Conservation (phyloP, 495 filamentous ascomycete species). For the Cetradonia linearis region DNA sequence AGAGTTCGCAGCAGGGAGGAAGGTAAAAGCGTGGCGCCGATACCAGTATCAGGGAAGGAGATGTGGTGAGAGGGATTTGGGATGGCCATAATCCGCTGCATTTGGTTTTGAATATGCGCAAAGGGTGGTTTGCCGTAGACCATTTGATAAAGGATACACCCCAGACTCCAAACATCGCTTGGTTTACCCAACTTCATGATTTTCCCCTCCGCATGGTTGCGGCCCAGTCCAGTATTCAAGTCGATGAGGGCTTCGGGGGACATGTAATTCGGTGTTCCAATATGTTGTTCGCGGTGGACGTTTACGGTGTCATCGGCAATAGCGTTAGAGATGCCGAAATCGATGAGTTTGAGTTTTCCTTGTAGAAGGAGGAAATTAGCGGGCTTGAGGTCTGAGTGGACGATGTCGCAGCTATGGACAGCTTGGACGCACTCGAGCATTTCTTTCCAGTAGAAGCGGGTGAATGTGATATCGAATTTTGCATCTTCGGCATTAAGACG, state of each 20-base stretch:
- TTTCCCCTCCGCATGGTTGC: slow-evolving; percentile 51
- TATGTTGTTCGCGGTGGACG: slow-evolving; percentile 87
- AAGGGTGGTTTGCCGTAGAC: slow-evolving; percentile 89
- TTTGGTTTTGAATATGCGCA: slow-evolving; percentile 77
- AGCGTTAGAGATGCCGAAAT: slow-evolving; percentile 95
- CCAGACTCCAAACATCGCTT: slow-evolving; percentile 90
- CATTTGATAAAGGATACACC: slow-evolving; percentile 97
- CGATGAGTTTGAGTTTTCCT: slow-evolving; percentile 75
- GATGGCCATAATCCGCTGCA: slow-evolving; percentile 67
- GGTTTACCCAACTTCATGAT: slow-evolving; percentile 94
- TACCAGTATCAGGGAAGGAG: slow-evolving; percentile 64
- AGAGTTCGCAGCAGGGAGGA: slow-evolving; percentile 60
- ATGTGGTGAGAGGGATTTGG: slow-evolving; percentile 78
- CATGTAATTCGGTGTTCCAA: slow-evolving; percentile 98
- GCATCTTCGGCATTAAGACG: slow-evolving; percentile 63
- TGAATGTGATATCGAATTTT: slow-evolving; percentile 74
- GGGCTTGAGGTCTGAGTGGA: slow-evolving; percentile 93
- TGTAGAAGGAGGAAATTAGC: slow-evolving; percentile 88
- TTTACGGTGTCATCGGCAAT: slow-evolving; percentile 95
- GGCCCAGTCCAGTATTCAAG: slow-evolving; percentile 56
- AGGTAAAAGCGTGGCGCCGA: slow-evolving; percentile 65
- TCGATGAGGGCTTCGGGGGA: slow-evolving; percentile 88
- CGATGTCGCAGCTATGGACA: slow-evolving; percentile 80
- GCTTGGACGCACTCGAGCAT: slow-evolving; percentile 93
- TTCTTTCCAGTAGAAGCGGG: slow-evolving; percentile 96